A percentile compares a stretch with the other conserved stretches of the same genome.
phyloP scores from a whole-genome alignment of 176 grass and related monocot species.

The Juncus inflexus region DNA sequence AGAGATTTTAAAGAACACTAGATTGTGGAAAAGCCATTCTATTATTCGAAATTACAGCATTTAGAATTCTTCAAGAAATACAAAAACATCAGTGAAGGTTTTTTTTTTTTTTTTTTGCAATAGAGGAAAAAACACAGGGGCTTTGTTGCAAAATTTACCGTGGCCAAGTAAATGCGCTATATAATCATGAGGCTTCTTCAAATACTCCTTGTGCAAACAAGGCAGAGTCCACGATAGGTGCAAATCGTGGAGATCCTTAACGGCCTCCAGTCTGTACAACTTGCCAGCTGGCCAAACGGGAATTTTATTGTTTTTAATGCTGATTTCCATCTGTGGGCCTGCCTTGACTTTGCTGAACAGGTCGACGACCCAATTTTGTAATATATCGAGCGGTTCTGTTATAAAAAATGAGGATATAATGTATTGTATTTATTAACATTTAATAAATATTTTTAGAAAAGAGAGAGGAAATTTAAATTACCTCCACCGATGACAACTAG shows the following conservation, averaged over 20 bases:
- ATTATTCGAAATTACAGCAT: too few species aligned
- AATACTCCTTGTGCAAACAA: slow-evolving; percentile 88
- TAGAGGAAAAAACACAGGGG: slow-evolving; percentile 12
- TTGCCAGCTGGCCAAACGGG: slow-evolving; percentile 85
- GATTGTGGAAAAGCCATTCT: too few species aligned
- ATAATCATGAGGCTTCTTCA: slow-evolving; percentile 94
- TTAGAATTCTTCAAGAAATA: too few species aligned
- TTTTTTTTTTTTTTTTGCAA: too few species aligned
- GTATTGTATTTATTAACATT: slow-evolving; percentile 6
- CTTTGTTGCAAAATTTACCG: slow-evolving; percentile 56
- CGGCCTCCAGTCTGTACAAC: slow-evolving; percentile 82
- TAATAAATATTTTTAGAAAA: slow-evolving; percentile 6
- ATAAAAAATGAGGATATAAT: slow-evolving; percentile 29
- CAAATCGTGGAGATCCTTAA: slow-evolving; percentile 83
- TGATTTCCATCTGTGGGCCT: slow-evolving; percentile 53
- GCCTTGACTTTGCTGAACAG: slow-evolving; percentile 84
- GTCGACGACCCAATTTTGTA: slow-evolving; percentile 85
- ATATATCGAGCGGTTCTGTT: slow-evolving; percentile 74
- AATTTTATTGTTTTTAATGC: slow-evolving; percentile 42
- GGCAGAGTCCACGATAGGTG: slow-evolving; percentile 86
- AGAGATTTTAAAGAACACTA: too few species aligned
- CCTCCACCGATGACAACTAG: slow-evolving; percentile 95
- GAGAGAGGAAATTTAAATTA: slow-evolving; percentile 18
- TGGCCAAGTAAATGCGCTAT: slow-evolving; percentile 89
- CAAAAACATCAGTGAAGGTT: too few species aligned